Conservation (phyloP, 306 rosid genomes). For the Medicago truncatula region MtrunA17r5.0-ANR NC_053048.1:39816001-39816500, state of each 20-base stretch:
- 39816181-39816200: constrained; percentile 13
- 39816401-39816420: background rate
- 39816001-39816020: constrained; percentile 91
- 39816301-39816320: constrained; percentile 97
- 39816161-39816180: constrained; percentile 29
- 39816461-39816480: constrained; percentile 69
- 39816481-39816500: constrained; percentile 97
- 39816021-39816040: constrained; percentile 68
- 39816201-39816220: constrained; percentile 25
- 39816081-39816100: constrained; percentile 93
- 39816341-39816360: constrained; percentile 89
- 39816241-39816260: constrained; percentile 85
- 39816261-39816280: constrained; percentile 88
- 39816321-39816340: constrained; percentile 67
- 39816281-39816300: constrained; percentile 89
- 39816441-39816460: constrained; percentile 37
- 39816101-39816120: constrained; percentile 80
- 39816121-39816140: constrained; percentile 94
- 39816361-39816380: constrained; percentile 95
- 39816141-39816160: constrained; percentile 78
- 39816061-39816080: constrained; percentile 73
- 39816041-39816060: constrained; percentile 69
- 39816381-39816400: constrained; percentile 14
- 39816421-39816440: background rate
- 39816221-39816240: constrained; percentile 50